phyloP scores from a whole-genome alignment of 352 stramenopile species.

The Phytophthora kernoviae region DNA sequence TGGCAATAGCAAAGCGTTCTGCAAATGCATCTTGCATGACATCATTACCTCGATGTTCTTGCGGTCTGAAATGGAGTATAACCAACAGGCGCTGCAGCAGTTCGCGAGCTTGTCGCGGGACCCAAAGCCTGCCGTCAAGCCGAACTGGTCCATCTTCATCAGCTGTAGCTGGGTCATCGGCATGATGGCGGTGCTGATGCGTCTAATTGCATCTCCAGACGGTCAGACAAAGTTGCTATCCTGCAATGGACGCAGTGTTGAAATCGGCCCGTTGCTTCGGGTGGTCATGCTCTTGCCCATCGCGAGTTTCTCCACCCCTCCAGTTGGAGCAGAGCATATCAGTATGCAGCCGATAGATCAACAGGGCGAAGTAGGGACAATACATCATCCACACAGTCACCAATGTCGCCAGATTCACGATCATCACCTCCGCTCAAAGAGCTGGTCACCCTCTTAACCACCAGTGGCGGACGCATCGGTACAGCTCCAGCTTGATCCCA shows the following conservation, averaged over 20 bases:
- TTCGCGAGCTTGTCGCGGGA: not conserved
- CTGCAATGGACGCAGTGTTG: not conserved
- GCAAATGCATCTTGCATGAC: not conserved
- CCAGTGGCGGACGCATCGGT: not conserved
- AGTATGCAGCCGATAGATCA: not conserved
- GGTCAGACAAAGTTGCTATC: not conserved
- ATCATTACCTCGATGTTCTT: slow-evolving; percentile 13
- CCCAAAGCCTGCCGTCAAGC: not conserved
- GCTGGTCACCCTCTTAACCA: not conserved
- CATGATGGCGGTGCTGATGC: not conserved
- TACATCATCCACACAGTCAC: not conserved
- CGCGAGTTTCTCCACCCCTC: not conserved
- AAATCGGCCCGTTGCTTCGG: not conserved
- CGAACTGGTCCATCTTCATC: not conserved
- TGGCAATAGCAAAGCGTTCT: not conserved
- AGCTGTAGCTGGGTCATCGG: not conserved
- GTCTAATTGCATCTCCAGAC: not conserved
- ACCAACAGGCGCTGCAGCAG: slow-evolving; percentile 4
- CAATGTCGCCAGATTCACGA: not conserved
- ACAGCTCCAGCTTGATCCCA: not conserved
- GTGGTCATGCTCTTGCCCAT: not conserved
- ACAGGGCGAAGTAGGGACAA: not conserved
- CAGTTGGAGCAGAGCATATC: not conserved
- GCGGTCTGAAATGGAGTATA: slow-evolving; percentile 9
- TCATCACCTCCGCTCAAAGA: not conserved